Base-by-base conservation (phyloP, 306 rosid species). In the Cicer bijugum region DNA sequence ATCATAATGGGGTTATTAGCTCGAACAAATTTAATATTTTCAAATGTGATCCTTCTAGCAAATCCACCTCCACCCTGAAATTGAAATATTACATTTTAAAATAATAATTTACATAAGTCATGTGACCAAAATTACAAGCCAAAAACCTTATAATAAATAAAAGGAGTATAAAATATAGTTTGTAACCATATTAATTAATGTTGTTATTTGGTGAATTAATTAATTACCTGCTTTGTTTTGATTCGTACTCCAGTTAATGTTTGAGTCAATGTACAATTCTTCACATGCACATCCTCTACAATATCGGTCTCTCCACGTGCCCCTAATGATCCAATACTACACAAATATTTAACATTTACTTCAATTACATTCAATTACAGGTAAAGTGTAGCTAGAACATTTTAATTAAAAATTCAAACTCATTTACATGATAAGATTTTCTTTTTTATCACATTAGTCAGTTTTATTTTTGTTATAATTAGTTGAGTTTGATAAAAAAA, bases 261-360 rank as follows among this genome's bases (percentile, higher is more conserved):
- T 65, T 80, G 78, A 0, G 66, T 80, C 50, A 90, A 40, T 1
- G 76, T 82, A 58, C 93, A 88, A 46, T 88, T 78, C 4, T 14
- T 12, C 38, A 88, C 91, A 39, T 85, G 83, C 37, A 88, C 74
- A 12, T 84, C 84, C 78, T 90, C 88, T 23, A 79, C 96, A 11
- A 12, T 72, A 2, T 78, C 84, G 17, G 35, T 43, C 6, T 46
- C 76, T 73, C 88, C 86, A 67, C 85, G n/a, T 71, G 51, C 14
- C 11, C 96, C 93, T 74, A 90, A 72, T 28, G 91, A 86, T 77
- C 93, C 96, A 73, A 90, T 81, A 67, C 96, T 90, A 38, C 69
- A 61, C 20, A 79, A 8, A 2, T 2, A 57, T 5, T 23, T 10
- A n/a, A 19, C 4, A 53, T 56, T 20, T 56, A 9, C 9, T 5